Conservation (phyloP, 805 yeast genomes). For the Wickerhamiella azymoides region DNA sequence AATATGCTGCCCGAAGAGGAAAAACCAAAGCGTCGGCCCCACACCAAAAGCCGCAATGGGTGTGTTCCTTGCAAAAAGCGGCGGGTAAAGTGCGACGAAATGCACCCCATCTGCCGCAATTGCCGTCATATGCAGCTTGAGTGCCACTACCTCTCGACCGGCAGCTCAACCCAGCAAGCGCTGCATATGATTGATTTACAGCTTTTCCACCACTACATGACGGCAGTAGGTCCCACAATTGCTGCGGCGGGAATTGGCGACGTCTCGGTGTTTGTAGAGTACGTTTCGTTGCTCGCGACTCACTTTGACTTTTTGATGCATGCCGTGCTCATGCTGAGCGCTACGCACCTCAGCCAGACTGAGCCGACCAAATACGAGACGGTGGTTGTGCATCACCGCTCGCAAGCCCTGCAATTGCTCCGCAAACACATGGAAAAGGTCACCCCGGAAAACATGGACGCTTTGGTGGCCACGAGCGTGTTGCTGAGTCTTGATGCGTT, state of each 20-base stretch:
- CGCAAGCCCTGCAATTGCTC: slow-evolving; percentile 67
- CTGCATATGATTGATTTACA: slow-evolving; percentile 64
- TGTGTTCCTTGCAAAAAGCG: slow-evolving; percentile 81
- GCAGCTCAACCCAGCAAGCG: slow-evolving; percentile 23
- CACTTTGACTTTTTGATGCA: slow-evolving; percentile 86
- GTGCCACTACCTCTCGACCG: slow-evolving; percentile 43
- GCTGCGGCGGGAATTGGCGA: slow-evolving; percentile 85
- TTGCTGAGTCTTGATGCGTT: slow-evolving; percentile 83
- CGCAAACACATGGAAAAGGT: slow-evolving; percentile 79
- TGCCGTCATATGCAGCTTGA: slow-evolving; percentile 67
- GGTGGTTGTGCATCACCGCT: slow-evolving; percentile 64
- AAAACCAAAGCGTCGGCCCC: slow-evolving; percentile 57
- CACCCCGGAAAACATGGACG: slow-evolving; percentile 67
- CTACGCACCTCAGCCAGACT: slow-evolving; percentile 76
- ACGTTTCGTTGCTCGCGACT: slow-evolving; percentile 80
- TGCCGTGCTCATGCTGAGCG: slow-evolving; percentile 76
- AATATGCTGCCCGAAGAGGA: slow-evolving; percentile 2
- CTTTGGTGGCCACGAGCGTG: slow-evolving; percentile 82
- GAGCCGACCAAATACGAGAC: slow-evolving; percentile 32
- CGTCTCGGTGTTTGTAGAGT: slow-evolving; percentile 71
- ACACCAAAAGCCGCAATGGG: slow-evolving; percentile 77
- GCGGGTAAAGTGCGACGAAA: slow-evolving; percentile 87
- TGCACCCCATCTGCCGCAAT: slow-evolving; percentile 62
- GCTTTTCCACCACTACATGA: slow-evolving; percentile 76
- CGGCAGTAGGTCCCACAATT: slow-evolving; percentile 72